Percentiles rank a stretch among this genome's conserved stretches.
Conservation (phyloP, 1,284 basidiomycete genomes). For the Sanghuangporus baumii region DNA sequence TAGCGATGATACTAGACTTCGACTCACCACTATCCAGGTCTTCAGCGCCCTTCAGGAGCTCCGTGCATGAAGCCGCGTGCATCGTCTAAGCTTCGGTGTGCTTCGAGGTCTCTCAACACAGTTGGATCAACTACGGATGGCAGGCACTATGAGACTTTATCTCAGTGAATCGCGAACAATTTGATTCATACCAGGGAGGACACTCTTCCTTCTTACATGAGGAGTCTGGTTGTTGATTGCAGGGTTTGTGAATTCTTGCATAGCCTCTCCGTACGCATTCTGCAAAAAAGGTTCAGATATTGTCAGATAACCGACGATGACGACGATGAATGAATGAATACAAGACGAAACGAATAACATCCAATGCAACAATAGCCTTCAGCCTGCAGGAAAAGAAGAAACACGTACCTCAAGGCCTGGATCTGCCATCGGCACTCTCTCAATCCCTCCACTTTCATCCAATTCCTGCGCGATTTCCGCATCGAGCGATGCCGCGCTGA, state of each 20-base stretch:
- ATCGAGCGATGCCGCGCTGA: constrained; percentile 82
- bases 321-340: constrained; percentile 19
- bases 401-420: constrained; percentile 77
- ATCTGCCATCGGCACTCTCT: constrained; percentile 85
- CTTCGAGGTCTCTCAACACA: constrained; percentile 83
- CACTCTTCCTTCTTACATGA: constrained; percentile 81
- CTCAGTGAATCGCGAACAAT: not conserved
- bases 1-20: not conserved
- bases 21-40: not conserved
- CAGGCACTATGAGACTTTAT: not conserved
- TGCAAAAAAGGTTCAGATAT: not conserved
- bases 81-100: constrained; percentile 78
- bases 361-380: not conserved
- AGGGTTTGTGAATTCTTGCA: constrained; percentile 7
- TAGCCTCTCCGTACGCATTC: constrained; percentile 23
- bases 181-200: constrained; percentile 65
- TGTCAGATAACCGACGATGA: not conserved
- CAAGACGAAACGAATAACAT: not conserved
- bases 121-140: constrained; percentile 68
- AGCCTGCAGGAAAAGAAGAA: constrained; percentile 20
- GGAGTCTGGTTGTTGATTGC: constrained; percentile 40
- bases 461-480: constrained; percentile 64
- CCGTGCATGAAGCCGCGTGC: constrained; percentile 18
- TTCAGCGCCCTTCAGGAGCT: not conserved
- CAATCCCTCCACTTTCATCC: constrained; percentile 72